Evolutionary conservation across 139 green algal genomes (phyloP).

Genomic region (Dunaliella primolecta): DNA sequence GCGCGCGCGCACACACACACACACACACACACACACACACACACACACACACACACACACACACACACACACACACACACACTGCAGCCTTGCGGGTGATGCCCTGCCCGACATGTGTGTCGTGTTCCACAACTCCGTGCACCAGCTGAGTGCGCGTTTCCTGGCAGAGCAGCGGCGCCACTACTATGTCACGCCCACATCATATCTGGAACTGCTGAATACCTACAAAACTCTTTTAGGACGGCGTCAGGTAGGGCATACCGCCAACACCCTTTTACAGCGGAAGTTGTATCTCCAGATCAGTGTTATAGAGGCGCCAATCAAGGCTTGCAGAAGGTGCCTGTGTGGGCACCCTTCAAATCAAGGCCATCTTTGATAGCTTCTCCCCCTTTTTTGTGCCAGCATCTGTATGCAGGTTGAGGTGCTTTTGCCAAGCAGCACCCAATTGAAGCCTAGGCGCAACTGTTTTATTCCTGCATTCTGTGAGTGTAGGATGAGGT

Average conservation of each 20-base stretch:
- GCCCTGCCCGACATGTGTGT: conserved; percentile 59
- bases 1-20: background rate
- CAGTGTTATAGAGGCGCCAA: no score
- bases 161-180: conserved; percentile 56
- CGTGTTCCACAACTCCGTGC: conserved; percentile 64
- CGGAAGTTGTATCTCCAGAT: no score
- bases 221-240: conserved; percentile 66
- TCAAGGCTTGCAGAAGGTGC: no score
- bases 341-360: no score
- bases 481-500: conserved; percentile 45
- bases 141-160: conserved; percentile 42
- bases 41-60: background rate
- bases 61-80: background rate
- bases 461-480: no score
- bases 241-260: conserved; percentile 37
- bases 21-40: background rate
- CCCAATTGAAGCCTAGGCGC: no score
- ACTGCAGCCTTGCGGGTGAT: background rate
- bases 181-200: conserved; percentile 79
- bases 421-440: no score
- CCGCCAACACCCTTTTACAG: no score
- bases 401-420: no score
- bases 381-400: no score
- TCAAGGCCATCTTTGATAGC: no score
- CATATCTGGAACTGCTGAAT: conserved; percentile 75